Percentiles rank a stretch among this genome's conserved stretches.
Conservation (phyloP, 225 moss, liverwort and hornwort species). For the Asterella californica region DNA sequence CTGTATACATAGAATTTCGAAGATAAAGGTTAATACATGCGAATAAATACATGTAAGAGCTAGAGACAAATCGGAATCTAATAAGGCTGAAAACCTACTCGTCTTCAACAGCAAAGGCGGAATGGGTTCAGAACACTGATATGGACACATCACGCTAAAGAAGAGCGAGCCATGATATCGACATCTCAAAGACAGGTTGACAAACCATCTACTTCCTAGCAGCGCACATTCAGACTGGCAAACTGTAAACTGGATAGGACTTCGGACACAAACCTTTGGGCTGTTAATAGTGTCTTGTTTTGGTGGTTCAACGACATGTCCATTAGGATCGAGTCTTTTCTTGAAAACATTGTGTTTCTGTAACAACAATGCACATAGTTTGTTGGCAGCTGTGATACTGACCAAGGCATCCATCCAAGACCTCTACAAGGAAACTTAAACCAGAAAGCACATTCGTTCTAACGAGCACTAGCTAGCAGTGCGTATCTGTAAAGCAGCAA, state of each 20-base stretch:
- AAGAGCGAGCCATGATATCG: no score
- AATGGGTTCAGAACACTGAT: not conserved
- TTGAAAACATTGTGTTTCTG: constrained; percentile 96
- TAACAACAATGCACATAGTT: not conserved
- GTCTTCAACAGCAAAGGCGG: not conserved
- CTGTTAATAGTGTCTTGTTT: constrained; percentile 75
- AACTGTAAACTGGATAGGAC: no score
- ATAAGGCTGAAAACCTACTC: not conserved
- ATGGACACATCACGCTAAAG: not conserved
- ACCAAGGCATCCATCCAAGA: not conserved
- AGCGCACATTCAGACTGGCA: no score
- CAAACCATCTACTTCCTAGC: no score
- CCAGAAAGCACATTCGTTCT: no score
- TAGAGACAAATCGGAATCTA: not conserved
- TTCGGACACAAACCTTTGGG: constrained; percentile 48
- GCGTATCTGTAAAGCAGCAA: no score
- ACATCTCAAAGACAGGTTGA: no score
- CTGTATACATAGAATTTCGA: constrained; percentile 36
- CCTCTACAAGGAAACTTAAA: not conserved
- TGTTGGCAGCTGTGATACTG: not conserved
- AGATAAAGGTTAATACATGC: not conserved
- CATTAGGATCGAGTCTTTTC: constrained; percentile 68
- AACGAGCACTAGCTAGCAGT: no score
- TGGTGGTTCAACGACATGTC: constrained; percentile 73
- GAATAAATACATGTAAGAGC: not conserved